Evolutionary conservation across 1,284 basidiomycete species (phyloP).

Genomic region (Ustilago shanxiensis): DNA sequence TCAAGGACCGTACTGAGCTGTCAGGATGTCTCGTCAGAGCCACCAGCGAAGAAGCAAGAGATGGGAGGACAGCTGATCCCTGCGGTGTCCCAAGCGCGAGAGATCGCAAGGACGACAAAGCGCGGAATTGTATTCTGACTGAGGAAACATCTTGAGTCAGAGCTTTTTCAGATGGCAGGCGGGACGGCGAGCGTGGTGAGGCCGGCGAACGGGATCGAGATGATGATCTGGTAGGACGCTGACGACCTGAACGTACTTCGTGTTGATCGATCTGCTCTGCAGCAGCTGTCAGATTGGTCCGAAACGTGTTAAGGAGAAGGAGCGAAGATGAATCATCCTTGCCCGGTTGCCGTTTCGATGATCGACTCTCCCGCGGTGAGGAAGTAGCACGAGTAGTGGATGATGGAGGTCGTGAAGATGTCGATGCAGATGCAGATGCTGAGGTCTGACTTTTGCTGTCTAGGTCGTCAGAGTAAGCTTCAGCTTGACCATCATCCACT

Average conservation of each 20-base stretch:
- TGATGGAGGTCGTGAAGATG: slow-evolving; percentile 15
- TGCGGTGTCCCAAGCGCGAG: slow-evolving; percentile 27
- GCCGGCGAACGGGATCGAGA: slow-evolving; percentile 13
- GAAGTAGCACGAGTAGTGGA: background rate
- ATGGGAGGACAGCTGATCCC: slow-evolving; percentile 29
- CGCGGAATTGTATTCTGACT: slow-evolving; percentile 1
- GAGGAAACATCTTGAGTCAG: background rate
- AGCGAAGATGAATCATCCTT: slow-evolving; percentile 32
- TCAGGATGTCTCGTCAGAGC: slow-evolving; percentile 36
- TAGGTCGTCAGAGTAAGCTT: background rate
- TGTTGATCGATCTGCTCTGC: background rate
- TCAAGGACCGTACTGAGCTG: slow-evolving; percentile 20
- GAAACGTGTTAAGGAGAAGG: slow-evolving; percentile 51
- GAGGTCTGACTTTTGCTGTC: slow-evolving; percentile 3
- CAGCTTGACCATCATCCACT: background rate
- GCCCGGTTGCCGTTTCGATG: background rate
- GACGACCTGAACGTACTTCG: background rate
- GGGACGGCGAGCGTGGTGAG: slow-evolving; percentile 14
- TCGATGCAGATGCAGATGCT: slow-evolving; percentile 7
- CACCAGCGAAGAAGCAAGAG: slow-evolving; percentile 42
- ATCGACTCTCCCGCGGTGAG: background rate
- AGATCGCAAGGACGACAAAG: slow-evolving; percentile 23
- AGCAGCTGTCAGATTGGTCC: slow-evolving; percentile 28
- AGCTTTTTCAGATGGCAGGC: background rate
- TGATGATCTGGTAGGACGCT: background rate